Conservation (phyloP, 306 rosid genomes). For the Malus sieversii region DNA sequence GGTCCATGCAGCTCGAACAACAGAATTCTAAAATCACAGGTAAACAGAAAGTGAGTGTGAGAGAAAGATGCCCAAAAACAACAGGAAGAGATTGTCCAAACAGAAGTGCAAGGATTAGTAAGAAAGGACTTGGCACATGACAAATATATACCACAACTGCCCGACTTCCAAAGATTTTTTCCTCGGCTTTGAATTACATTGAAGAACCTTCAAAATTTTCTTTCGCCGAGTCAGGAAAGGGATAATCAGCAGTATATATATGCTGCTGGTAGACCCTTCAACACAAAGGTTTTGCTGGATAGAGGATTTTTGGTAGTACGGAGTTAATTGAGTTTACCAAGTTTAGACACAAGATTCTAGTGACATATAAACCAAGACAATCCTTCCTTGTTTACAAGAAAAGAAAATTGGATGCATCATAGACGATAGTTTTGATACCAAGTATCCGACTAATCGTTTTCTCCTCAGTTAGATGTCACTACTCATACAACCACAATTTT, state of each 20-base stretch:
- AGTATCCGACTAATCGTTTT: background rate
- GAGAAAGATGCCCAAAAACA: background rate
- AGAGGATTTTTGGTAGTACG: background rate
- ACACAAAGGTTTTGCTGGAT: background rate
- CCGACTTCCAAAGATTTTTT: background rate
- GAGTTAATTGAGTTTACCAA: background rate
- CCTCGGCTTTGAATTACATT: background rate
- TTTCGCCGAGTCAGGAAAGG: background rate
- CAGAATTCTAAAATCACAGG: conserved; percentile 23
- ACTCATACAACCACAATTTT: too few relatives aligned
- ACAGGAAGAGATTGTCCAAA: background rate
- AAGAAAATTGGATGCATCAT: background rate
- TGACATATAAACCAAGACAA: background rate
- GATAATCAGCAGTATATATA: too few relatives aligned
- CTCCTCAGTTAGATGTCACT: too few relatives aligned
- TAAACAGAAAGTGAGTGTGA: background rate
- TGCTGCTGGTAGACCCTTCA: background rate
- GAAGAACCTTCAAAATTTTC: background rate
- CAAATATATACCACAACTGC: background rate
- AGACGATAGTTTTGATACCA: background rate
- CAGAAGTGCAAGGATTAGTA: background rate
- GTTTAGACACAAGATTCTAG: background rate
- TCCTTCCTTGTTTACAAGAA: background rate
- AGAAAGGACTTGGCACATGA: background rate
- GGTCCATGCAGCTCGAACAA: conserved; percentile 67